Conservation (phyloP, 805 yeast genomes). For the Wickerhamiella musiphila region DNA sequence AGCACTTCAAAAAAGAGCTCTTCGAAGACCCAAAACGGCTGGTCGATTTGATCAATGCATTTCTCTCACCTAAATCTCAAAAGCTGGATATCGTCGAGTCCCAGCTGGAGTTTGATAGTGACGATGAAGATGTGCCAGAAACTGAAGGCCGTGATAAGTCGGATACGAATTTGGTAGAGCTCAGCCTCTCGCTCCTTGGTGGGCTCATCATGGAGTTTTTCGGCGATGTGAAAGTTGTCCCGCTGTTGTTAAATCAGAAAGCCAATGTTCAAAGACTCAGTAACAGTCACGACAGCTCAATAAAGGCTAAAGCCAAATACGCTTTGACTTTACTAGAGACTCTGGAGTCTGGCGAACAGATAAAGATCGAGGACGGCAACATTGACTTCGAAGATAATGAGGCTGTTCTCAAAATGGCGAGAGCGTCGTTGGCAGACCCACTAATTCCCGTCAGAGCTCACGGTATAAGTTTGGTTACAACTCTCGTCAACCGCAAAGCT, state of each 20-base stretch:
- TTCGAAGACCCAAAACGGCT: no score
- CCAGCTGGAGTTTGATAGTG: slow-evolving; percentile 38
- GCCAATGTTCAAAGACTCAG: slow-evolving; percentile 1
- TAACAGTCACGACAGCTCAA: not conserved
- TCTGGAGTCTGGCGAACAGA: slow-evolving; percentile 1
- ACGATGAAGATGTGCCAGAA: slow-evolving; percentile 27
- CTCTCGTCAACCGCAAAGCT: slow-evolving; percentile 36
- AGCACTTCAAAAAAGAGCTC: no score
- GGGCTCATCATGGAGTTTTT: slow-evolving; percentile 18
- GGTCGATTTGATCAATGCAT: no score
- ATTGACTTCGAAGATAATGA: slow-evolving; percentile 6
- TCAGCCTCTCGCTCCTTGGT: slow-evolving; percentile 20
- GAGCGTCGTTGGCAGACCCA: slow-evolving; percentile 55
- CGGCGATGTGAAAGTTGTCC: slow-evolving; percentile 6
- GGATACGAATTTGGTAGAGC: slow-evolving; percentile 19
- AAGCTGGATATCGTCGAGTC: slow-evolving; percentile 36
- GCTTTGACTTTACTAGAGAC: slow-evolving; percentile 11
- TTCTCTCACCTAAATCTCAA: no score
- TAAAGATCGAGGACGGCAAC: slow-evolving; percentile 9
- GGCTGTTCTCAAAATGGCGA: slow-evolving; percentile 36
- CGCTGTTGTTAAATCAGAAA: slow-evolving; percentile 7
- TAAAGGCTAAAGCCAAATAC: slow-evolving; percentile 11
- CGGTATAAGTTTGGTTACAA: slow-evolving; percentile 51
- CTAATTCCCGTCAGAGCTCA: slow-evolving; percentile 73
- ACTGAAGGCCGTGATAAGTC: slow-evolving; percentile 20